A percentile compares a stretch with the other conserved stretches of the same genome.
Conservation (phyloP, 73 alveolate species). For the Tetrahymena borealis region DNA sequence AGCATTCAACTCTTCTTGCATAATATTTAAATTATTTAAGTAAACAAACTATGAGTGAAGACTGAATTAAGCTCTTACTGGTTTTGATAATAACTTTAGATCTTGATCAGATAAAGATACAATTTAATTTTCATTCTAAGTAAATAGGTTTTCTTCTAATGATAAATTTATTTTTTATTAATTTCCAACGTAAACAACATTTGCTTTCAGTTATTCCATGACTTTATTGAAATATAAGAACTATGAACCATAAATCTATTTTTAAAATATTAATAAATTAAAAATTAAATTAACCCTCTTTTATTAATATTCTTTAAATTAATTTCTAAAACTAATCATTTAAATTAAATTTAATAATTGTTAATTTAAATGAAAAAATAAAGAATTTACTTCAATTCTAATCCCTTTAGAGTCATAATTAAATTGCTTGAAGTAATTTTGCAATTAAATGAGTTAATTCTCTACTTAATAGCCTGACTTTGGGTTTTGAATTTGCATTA, state of each 20-base stretch:
- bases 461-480: not conserved
- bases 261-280: too few relatives aligned
- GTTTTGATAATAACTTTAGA: not conserved
- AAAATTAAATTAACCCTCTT: too few relatives aligned
- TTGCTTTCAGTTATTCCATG: not conserved
- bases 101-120: not conserved
- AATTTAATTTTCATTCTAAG: not conserved
- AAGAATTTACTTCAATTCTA: not conserved
- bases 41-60: not conserved
- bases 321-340: not conserved
- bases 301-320: too few relatives aligned
- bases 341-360: not conserved
- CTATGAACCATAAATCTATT: not conserved
- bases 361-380: too few relatives aligned
- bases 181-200: not conserved
- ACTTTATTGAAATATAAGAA: not conserved
- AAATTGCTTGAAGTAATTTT: not conserved
- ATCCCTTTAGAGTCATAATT: not conserved
- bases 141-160: not conserved
- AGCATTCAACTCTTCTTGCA: not conserved
- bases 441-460: not conserved
- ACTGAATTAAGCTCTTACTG: not conserved
- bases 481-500: not conserved
- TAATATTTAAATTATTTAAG: not conserved
- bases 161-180: not conserved